These are phyloP conservation scores for Ceratocystis variospora DNA, from an alignment of 2,329 filamentous ascomycete species.

Conservation along the genomic window DNA sequence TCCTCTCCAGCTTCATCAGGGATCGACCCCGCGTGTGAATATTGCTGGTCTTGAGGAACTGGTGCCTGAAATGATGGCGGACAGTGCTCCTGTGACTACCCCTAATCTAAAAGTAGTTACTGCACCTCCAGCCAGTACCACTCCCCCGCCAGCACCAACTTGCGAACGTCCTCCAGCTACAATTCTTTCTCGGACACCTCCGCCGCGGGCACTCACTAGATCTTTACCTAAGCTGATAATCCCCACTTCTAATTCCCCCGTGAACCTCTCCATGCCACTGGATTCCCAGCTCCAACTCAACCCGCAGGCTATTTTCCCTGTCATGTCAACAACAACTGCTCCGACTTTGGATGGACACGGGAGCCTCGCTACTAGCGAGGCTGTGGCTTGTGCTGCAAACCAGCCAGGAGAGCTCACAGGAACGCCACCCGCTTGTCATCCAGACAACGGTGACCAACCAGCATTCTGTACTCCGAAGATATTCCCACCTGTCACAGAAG, in stretches of 20 bases:
- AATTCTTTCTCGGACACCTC: conserved; percentile 13
- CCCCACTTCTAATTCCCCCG: neutral
- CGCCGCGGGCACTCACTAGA: conserved; percentile 11
- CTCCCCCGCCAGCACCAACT: conserved; percentile 15
- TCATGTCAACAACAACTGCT: neutral
- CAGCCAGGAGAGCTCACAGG: conserved; percentile 3
- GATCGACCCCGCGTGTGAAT: conserved; percentile 4
- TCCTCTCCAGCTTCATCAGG: neutral
- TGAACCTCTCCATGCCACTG: neutral
- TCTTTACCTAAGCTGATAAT: conserved; percentile 14
- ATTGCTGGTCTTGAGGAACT: neutral
- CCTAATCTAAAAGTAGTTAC: neutral
- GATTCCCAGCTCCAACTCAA: neutral
- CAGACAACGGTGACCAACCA: neutral
- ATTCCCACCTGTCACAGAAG: neutral
- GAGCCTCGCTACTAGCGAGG: neutral
- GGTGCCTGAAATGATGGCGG: neutral
- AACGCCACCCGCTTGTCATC: conserved; percentile 11
- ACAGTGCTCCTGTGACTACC: neutral
- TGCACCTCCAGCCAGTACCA: neutral
- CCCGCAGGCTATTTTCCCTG: conserved; percentile 4
- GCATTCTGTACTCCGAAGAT: neutral
- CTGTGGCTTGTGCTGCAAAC: neutral
- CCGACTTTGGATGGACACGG: neutral
- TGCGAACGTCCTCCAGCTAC: conserved; percentile 14